Base-by-base conservation (phyloP, 2,329 filamentous ascomycete species). In the Monosporascus ibericus region DNA sequence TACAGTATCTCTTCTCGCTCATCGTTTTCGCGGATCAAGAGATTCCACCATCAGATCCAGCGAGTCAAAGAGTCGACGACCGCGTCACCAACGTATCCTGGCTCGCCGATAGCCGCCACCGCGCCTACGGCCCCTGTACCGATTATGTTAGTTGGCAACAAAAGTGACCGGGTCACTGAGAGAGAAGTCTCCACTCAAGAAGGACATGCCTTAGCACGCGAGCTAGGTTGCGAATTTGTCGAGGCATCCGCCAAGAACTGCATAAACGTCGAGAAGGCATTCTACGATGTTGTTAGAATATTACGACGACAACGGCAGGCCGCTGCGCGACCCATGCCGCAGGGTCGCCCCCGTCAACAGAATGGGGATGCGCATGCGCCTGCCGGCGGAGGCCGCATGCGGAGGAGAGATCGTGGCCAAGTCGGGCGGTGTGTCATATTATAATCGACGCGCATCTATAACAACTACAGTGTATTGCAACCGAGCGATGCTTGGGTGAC, bases 111-210 rank as follows among this genome's bases (percentile, higher is more conserved):
- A 62, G 74, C 85, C 67, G 63, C 82, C 62, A 71, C 75, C 66
- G 72, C 71, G 68, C 74, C 81, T 25, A 82, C 82, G 57, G 79
- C 83, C 57, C 87, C 87, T 20, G 90, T 94, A 17, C 94, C 94
- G 47, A 90, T 99, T 65, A 97, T 99, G 94, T 81, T 99, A 30
- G 94, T 99, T 37, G 94, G 94, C 60, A 97, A 99, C 79, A 99
- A 99, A 77, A 95, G 90, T 74, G 94, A 99, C 73, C 83, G 94
- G 64, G 90, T 95, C 47, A 95, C 92, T 27, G 94, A 97, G 74
- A 85, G 94, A 60, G 92, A 96, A 67, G 94, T 97, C 3, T 96
- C 92, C 2, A 95, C 92, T 48, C 94, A 97, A 71, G 94, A 99
- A 74, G 94, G 94, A 17, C 88, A 90, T 60, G 91, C 92, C 49